Conservation (phyloP, 2,329 filamentous ascomycete species). For the Phyllosticta ampelicida region DNA sequence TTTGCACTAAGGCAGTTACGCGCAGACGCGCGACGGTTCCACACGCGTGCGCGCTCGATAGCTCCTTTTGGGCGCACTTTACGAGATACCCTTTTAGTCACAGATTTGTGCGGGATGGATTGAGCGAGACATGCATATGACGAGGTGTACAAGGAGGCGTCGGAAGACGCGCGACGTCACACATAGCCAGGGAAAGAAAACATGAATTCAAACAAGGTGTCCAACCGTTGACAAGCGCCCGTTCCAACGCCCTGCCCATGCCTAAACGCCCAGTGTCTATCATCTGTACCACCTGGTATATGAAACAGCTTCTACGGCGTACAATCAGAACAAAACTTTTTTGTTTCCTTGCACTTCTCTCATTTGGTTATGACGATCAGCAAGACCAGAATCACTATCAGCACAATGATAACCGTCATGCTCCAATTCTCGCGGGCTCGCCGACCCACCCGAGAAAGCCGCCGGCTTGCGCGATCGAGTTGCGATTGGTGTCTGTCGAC, state of each 20-base stretch:
- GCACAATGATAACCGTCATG: conserved; percentile 64
- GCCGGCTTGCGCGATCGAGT: conserved; percentile 62
- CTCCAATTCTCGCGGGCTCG: conserved; percentile 79
- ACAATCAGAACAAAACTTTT: background rate
- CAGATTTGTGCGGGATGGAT: background rate
- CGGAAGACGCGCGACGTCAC: background rate
- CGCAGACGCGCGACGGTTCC: no score
- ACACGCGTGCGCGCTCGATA: background rate
- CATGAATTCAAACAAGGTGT: background rate
- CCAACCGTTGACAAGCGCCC: background rate
- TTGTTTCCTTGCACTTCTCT: background rate
- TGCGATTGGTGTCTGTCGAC: conserved; percentile 72
- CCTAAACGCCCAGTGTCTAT: background rate
- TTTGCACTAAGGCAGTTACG: conserved; percentile 18
- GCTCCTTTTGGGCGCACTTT: background rate
- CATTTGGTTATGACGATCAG: conserved; percentile 74
- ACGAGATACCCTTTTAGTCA: background rate
- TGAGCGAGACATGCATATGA: background rate
- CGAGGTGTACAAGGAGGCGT: background rate
- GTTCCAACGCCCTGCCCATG: background rate
- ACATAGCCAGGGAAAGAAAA: background rate
- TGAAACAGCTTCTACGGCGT: background rate
- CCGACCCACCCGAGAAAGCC: conserved; percentile 60
- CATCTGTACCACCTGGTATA: background rate
- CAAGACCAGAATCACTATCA: conserved; percentile 74